Base-by-base conservation (phyloP, 495 filamentous ascomycete species). In the Mytilinidion resinicola region DNA sequence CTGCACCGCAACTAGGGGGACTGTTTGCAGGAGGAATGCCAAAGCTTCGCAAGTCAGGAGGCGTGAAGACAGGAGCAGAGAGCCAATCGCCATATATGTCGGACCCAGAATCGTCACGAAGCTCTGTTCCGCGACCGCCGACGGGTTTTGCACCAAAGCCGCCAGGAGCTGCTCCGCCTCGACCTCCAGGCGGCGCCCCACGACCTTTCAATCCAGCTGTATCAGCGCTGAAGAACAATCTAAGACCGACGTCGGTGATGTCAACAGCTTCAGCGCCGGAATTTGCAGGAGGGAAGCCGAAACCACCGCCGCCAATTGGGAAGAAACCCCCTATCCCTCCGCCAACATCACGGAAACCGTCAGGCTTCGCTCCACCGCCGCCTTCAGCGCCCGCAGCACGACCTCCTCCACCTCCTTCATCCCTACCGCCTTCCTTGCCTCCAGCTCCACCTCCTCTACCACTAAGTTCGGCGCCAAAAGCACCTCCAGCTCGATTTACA, bases 21-120 rank as follows among this genome's bases (percentile, higher is more conserved):
- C 72, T 98, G 25, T 95, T 98, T 67, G 90, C 89, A 9, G 91
- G 90, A 34, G 95, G 92, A 34, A 97, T 97, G 79, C 93, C 93
- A 3, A 97, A 96, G 74, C 67, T 98, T 61, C 85, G 86, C 70
- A 96, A 90, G 73, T 84, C 88, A 10, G 82, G 80, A 35, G 93
- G 92, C 19, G 77, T 98, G 54, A 84, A 95, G 71, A 96, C 93
- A 11, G 92, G 92, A 70, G 91, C 90, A 62, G 85, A 77, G 66
- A 81, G 77, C 64, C 85, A 85, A 47, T 82, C 90, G 20, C 80
- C 88, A 53, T 93, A 96, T 65, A 75, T 85, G 21, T 90, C 89
- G 36, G 90, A 95, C 61, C 82, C 87, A 11, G 89, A 95, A 62
- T 77, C 78, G n/a, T 79, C 81, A 46, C 67, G 72, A 60, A 72